These are phyloP conservation scores for Boletus mariae DNA, from an alignment of 1,284 basidiomycete species.

Conservation along the genomic window DNA sequence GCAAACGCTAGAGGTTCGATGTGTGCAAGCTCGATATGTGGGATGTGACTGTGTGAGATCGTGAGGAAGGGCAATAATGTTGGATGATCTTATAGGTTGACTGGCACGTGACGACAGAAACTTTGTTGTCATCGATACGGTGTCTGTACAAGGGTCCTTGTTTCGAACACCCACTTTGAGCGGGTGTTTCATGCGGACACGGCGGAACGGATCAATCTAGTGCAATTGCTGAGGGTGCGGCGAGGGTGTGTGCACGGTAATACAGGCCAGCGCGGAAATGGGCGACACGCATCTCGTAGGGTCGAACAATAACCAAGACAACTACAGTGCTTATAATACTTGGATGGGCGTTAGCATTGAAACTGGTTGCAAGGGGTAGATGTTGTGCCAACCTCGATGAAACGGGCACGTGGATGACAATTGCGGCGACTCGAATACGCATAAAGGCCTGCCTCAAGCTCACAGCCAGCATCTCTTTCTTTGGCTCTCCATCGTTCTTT, in stretches of 20 bases:
- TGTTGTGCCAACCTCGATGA: background rate
- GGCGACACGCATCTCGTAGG: background rate
- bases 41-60: too few species aligned
- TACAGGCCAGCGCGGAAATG: background rate
- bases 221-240: too few species aligned
- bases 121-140: too few species aligned
- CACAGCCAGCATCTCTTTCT: background rate
- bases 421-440: background rate
- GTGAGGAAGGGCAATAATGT: too few species aligned
- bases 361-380: background rate
- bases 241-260: background rate
- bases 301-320: too few species aligned
- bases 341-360: too few species aligned
- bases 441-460: conserved; percentile 12
- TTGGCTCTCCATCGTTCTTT: conserved; percentile 17
- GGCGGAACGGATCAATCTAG: background rate
- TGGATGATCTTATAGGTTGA: too few species aligned
- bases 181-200: background rate
- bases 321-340: too few species aligned
- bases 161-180: background rate
- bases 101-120: too few species aligned
- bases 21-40: too few species aligned
- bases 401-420: background rate
- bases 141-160: too few species aligned
- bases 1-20: too few species aligned